phyloP scores from a whole-genome alignment of 352 stramenopile genomes.

The Elongisporangium undulatum region DNA sequence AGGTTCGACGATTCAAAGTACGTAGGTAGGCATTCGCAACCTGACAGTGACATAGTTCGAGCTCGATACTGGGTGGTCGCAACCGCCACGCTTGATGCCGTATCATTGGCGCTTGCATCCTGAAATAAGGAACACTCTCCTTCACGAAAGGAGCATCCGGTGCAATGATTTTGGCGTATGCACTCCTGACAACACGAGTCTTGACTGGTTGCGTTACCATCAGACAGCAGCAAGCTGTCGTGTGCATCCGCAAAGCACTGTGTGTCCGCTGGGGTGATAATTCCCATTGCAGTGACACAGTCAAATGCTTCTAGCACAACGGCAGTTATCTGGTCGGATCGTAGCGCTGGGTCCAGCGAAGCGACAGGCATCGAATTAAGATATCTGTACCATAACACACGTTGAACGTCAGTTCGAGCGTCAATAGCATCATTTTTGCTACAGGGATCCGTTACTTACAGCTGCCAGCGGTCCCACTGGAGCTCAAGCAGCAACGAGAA shows the following conservation, averaged over 20 bases:
- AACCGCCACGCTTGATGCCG: background rate
- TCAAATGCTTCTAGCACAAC: conserved; percentile 7
- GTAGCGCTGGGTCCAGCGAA: background rate
- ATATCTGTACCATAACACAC: background rate
- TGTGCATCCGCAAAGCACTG: conserved; percentile 6
- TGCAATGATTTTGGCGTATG: conserved; percentile 5
- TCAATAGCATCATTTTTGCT: no score
- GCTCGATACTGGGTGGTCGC: conserved; percentile 1
- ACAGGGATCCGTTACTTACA: conserved; percentile 8
- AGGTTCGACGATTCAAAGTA: conserved; percentile 1
- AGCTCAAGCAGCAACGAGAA: conserved; percentile 12
- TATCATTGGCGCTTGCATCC: conserved; percentile 9
- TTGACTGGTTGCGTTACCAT: conserved; percentile 1
- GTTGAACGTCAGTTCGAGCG: no score
- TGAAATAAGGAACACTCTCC: conserved; percentile 10
- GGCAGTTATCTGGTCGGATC: background rate
- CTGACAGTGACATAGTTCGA: conserved; percentile 15
- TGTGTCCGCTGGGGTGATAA: background rate
- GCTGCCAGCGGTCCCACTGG: conserved; percentile 7
- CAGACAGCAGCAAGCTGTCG: conserved; percentile 5
- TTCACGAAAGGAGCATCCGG: conserved; percentile 5
- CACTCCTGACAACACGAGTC: conserved; percentile 13
- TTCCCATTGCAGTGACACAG: conserved; percentile 16
- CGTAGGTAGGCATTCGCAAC: conserved; percentile 22
- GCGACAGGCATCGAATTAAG: background rate